Evolutionary conservation across 2,329 filamentous ascomycete species (phyloP).

Genomic region (Trichoderma sp.): DNA sequence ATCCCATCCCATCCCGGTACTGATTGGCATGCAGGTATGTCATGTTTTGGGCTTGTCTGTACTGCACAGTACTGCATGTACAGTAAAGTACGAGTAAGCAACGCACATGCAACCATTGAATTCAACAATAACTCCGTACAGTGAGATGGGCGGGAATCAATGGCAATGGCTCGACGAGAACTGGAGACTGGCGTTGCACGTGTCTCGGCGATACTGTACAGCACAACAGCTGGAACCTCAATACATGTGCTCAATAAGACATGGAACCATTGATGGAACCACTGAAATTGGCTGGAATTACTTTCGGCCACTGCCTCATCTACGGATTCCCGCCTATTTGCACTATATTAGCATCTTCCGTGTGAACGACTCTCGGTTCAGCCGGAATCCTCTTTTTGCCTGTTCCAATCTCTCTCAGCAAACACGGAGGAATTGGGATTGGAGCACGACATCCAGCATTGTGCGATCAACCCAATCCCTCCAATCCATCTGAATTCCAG

Average conservation of each 20-base stretch:
- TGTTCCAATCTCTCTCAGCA: neutral
- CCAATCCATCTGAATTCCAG: neutral
- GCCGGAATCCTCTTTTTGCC: neutral
- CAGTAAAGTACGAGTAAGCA: neutral
- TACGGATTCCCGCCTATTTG: neutral
- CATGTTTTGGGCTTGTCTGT: slow-evolving; percentile 1
- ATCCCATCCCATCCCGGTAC: neutral
- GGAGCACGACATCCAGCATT: neutral
- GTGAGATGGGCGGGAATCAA: neutral
- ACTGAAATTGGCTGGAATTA: neutral
- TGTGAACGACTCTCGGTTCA: neutral
- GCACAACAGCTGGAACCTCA: neutral
- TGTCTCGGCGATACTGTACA: neutral
- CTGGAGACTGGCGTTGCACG: slow-evolving; percentile 4
- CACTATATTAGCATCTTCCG: neutral
- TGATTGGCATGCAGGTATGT: neutral
- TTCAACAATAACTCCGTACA: neutral
- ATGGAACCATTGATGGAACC: neutral
- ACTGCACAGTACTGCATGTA: neutral
- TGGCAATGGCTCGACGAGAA: neutral
- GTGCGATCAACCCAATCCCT: neutral
- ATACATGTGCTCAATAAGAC: neutral
- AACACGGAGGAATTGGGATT: neutral
- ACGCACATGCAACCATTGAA: neutral
- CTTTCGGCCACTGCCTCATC: neutral